A percentile compares a stretch with the other conserved stretches of the same genome.
Evolutionary conservation across 352 stramenopile species (phyloP).

Genomic region (Pythium utonaiense): DNA sequence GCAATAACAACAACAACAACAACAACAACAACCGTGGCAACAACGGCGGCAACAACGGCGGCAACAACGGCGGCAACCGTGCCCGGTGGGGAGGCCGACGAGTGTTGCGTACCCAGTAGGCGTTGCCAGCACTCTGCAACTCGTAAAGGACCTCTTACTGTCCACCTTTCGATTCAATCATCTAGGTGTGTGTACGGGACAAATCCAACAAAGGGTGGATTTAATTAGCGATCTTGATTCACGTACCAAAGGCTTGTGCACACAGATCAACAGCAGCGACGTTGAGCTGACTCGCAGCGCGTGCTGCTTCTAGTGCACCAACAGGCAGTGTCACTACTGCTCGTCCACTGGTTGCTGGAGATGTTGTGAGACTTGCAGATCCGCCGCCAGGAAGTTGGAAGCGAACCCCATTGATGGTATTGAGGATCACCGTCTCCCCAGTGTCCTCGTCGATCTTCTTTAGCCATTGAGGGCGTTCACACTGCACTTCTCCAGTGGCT

Average conservation of each 20-base stretch:
- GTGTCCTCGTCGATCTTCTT: constrained; percentile 8
- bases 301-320: constrained; percentile 13
- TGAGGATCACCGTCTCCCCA: constrained; percentile 17
- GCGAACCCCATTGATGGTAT: constrained; percentile 14
- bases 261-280: constrained; percentile 2
- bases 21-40: neutral
- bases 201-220: neutral
- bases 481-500: constrained; percentile 11
- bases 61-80: neutral
- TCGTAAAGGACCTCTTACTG: neutral
- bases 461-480: constrained; percentile 17
- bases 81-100: neutral
- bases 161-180: neutral
- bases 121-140: no score
- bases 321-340: constrained; percentile 18
- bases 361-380: neutral
- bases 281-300: constrained; percentile 16
- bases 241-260: constrained; percentile 9
- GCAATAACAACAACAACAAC: constrained; percentile 1
- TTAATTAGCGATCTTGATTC: neutral
- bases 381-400: constrained; percentile 18
- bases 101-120: neutral
- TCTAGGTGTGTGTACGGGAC: neutral
- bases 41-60: constrained; percentile 6
- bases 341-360: constrained; percentile 7